A percentile compares a stretch with the other conserved stretches of the same genome.
phyloP scores from a whole-genome alignment of 495 filamentous ascomycete species.

The Aspergillus incahuasiensis region DNA sequence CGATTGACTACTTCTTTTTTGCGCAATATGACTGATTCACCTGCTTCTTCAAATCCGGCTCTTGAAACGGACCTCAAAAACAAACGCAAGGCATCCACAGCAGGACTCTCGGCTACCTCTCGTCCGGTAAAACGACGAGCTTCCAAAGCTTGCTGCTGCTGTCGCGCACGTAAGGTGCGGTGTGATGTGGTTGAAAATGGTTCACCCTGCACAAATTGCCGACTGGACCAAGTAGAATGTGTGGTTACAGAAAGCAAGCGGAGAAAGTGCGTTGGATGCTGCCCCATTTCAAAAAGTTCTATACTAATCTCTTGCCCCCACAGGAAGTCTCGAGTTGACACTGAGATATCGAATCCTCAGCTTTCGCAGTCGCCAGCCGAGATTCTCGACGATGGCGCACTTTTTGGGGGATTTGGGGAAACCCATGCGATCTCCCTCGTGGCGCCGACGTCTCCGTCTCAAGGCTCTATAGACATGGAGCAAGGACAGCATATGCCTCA shows the following conservation, averaged over 20 bases:
- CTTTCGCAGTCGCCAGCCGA: constrained; percentile 37
- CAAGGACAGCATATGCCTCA: constrained; percentile 48
- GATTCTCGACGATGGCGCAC: constrained; percentile 30
- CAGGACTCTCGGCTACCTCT: constrained; percentile 34
- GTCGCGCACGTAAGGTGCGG: constrained; percentile 82
- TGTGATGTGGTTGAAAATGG: constrained; percentile 89
- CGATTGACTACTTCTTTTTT: background rate
- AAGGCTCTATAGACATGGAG: constrained; percentile 38
- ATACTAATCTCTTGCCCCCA: background rate
- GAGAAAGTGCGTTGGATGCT: constrained; percentile 53
- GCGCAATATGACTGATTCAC: constrained; percentile 26
- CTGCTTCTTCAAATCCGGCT: constrained; percentile 20
- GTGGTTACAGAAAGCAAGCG: constrained; percentile 86
- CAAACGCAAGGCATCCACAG: constrained; percentile 42
- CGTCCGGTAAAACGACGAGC: constrained; percentile 75
- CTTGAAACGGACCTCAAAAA: constrained; percentile 33
- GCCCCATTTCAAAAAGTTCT: background rate
- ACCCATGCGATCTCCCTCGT: constrained; percentile 29
- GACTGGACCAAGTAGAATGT: constrained; percentile 83
- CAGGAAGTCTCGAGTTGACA: constrained; percentile 45
- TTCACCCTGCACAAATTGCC: constrained; percentile 84
- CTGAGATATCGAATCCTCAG: constrained; percentile 26
- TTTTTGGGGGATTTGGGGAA: constrained; percentile 29
- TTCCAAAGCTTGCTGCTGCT: constrained; percentile 82
- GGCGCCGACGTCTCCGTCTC: constrained; percentile 37